Evolutionary conservation across 805 yeast genomes (phyloP), one percentile per base, ranked within the genome.

Genomic region (Yarrowia deformans): DNA sequence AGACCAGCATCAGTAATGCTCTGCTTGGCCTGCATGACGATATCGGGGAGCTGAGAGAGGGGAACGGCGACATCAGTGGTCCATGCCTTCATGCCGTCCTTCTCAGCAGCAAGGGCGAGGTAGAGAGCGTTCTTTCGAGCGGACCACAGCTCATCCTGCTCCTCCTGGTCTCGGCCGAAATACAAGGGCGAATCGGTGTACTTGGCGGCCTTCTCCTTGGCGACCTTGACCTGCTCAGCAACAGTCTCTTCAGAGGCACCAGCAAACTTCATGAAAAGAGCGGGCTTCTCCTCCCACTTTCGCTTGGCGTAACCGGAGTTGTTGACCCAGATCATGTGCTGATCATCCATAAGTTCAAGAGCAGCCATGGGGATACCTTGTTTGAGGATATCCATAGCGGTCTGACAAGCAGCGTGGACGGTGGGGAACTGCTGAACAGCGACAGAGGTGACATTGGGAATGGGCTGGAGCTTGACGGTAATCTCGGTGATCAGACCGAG

Each of bases 41-140:
- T 83, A n/a, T 80, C 79, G 2, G 94, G 87, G 55, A 90, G 81
- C 69, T 81, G 81, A 0, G 93, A 88, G 61, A 90, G 83, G 2
- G 96, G 96, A 16, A 90, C 95, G 6, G 93, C 93, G 6, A 90
- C 91, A 79, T 90, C 96, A 0, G 95, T 90, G 37, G 93, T 89
- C 84, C 91, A 87, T 49, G 85, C 79, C 73, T 83, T 85, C 55
- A 49, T 63, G 18, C 52, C 66, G 29, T 63, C 68, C 68, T 48
- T 49, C 49, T 63, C 68, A 8, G 88, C 85, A 72, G 90, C 91
- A 60, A 89, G 80, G 2, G 85, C 83, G 32, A 87, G 84, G 89
- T 90, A 88, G 8, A 87, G 77, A 12, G 84, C 88, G 49, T 90
- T 87, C 75, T 90, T 90, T 69, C 97, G 80, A 1, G 93, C 94